Evolutionary conservation across 371 early-diverging fungal species (phyloP).

Genomic region (Dichotomocladium elegans): DNA sequence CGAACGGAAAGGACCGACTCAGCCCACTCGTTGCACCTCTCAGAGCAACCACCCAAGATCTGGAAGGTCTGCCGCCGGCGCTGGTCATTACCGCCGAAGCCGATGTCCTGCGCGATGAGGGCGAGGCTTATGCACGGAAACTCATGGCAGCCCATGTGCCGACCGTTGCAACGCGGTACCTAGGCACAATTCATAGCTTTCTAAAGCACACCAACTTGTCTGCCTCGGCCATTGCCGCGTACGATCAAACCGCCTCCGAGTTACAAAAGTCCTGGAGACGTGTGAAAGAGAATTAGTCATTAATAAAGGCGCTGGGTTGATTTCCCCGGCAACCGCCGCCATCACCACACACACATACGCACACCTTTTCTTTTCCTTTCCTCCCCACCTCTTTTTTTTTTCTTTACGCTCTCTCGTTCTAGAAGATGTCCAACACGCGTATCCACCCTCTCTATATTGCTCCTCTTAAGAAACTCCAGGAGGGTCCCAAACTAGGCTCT

Average conservation of each 20-base stretch:
- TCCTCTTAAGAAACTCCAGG: not conserved
- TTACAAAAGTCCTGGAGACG: too few species aligned
- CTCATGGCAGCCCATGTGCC: slow-evolving; percentile 24
- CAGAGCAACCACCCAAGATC: slow-evolving; percentile 14
- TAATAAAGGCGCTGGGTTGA: too few species aligned
- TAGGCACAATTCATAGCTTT: not conserved
- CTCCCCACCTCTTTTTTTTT: too few species aligned
- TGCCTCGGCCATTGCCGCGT: too few species aligned
- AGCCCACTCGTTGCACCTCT: slow-evolving; percentile 12
- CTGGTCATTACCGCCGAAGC: slow-evolving; percentile 27
- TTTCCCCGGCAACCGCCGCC: too few species aligned
- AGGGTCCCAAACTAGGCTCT: not conserved
- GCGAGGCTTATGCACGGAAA: slow-evolving; percentile 18
- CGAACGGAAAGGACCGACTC: not conserved
- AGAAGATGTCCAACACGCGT: not conserved
- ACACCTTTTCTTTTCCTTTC: too few species aligned
- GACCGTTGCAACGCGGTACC: slow-evolving; percentile 13
- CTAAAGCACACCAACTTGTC: too few species aligned
- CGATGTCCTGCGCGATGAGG: slow-evolving; percentile 34
- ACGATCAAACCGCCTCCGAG: too few species aligned
- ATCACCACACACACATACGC: too few species aligned
- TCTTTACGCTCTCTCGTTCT: too few species aligned
- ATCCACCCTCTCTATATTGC: slow-evolving; percentile 12
- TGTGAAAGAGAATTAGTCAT: too few species aligned
- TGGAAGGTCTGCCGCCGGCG: slow-evolving; percentile 28